Conservation (phyloP, 805 yeast genomes). For the Kodamaea sagamina region DNA sequence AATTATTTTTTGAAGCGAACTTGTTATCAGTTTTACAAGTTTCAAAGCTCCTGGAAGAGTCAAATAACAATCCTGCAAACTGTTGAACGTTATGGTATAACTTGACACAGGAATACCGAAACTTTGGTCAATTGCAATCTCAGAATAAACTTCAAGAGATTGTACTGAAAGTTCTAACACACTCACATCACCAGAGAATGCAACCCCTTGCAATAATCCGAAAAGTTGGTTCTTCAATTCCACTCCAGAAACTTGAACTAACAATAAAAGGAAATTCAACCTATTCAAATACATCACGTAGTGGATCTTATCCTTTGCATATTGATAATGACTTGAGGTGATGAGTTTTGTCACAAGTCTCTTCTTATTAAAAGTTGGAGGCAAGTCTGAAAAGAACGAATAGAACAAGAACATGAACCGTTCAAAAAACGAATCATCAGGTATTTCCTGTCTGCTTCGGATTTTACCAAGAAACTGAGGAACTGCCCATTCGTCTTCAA, state of each 20-base stretch:
- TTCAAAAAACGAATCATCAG: slow-evolving; percentile 33
- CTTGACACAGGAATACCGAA: slow-evolving; percentile 9
- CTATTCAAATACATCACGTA: slow-evolving; percentile 39
- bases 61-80: slow-evolving; percentile 1
- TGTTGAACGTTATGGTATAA: slow-evolving; percentile 10
- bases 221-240: slow-evolving; percentile 33
- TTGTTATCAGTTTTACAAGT: slow-evolving; percentile 14
- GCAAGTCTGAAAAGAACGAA: slow-evolving; percentile 31
- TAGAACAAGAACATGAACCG: slow-evolving; percentile 39
- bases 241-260: slow-evolving; percentile 36
- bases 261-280: slow-evolving; percentile 35
- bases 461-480: slow-evolving; percentile 28
- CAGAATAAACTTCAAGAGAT: slow-evolving; percentile 9
- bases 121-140: slow-evolving; percentile 6
- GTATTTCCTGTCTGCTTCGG: slow-evolving; percentile 30
- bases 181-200: slow-evolving; percentile 13
- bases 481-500: slow-evolving; percentile 32
- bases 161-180: slow-evolving; percentile 6
- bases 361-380: slow-evolving; percentile 22
- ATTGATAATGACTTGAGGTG: slow-evolving; percentile 39
- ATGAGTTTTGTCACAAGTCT: slow-evolving; percentile 38
- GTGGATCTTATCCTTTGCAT: slow-evolving; percentile 27
- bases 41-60: slow-evolving; percentile 21
- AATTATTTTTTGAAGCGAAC: neutral
- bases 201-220: slow-evolving; percentile 27